These are phyloP conservation scores for Cephalotrichum gorgonifer DNA, from an alignment of 2,329 filamentous ascomycete genomes.

Conservation along the genomic window DNA sequence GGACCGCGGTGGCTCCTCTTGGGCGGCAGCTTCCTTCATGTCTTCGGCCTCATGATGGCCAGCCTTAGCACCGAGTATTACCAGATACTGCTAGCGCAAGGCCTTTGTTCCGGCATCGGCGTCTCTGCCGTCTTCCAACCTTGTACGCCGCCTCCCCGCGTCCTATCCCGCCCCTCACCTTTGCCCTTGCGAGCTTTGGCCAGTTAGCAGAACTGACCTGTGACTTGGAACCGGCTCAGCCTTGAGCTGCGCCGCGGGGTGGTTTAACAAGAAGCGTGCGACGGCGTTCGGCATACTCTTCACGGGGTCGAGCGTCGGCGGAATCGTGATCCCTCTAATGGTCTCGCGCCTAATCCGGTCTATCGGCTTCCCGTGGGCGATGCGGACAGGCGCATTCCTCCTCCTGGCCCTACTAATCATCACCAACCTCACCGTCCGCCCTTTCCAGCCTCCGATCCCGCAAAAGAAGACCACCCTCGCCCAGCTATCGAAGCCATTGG, in stretches of 20 bases:
- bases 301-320: constrained; percentile 19
- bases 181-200: background rate
- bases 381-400: constrained; percentile 20
- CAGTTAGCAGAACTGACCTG: background rate
- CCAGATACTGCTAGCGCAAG: constrained; percentile 28
- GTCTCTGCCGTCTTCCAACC: constrained; percentile 22
- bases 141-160: constrained; percentile 8
- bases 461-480: constrained; percentile 13
- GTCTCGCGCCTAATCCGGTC: constrained; percentile 16
- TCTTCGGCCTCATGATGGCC: constrained; percentile 55
- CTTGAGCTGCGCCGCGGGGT: constrained; percentile 13
- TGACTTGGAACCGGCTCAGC: constrained; percentile 7
- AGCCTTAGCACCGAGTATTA: constrained; percentile 33
- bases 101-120: constrained; percentile 24
- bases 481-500: constrained; percentile 18
- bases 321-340: constrained; percentile 23
- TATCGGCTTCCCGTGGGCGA: constrained; percentile 20
- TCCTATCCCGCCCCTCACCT: background rate
- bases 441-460: constrained; percentile 9
- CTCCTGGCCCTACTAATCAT: constrained; percentile 19
- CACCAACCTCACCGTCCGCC: constrained; percentile 16
- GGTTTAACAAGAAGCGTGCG: constrained; percentile 14
- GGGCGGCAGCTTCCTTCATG: constrained; percentile 40
- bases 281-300: constrained; percentile 16
- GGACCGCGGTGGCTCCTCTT: constrained; percentile 47